Conservation (phyloP, 805 yeast genomes). For the Cyberlindnera lachancei region DNA sequence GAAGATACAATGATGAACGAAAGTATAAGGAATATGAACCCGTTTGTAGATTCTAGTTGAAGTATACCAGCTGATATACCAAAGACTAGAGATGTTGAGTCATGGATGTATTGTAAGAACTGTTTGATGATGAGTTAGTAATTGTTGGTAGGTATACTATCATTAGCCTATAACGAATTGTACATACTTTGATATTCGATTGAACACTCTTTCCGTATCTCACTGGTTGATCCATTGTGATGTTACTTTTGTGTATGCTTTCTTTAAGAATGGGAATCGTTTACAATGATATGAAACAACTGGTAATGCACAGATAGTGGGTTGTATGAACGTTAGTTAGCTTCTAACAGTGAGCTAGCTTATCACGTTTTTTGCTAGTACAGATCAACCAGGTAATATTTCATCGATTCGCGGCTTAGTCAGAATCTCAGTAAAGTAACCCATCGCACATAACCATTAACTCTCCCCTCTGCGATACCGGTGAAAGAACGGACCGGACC, state of each 20-base stretch:
- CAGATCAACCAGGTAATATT: too few relatives aligned
- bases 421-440: too few relatives aligned
- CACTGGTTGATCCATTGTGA: constrained; percentile 17
- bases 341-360: too few relatives aligned
- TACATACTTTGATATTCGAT: constrained; percentile 10
- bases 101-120: constrained; percentile 19
- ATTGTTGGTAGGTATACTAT: too few relatives aligned
- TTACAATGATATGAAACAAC: not conserved
- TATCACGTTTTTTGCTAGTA: too few relatives aligned
- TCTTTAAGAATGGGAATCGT: not conserved
- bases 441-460: too few relatives aligned
- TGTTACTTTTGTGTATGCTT: not conserved
- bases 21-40: constrained; percentile 14
- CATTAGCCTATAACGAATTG: too few relatives aligned
- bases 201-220: constrained; percentile 14
- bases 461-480: too few relatives aligned
- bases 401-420: too few relatives aligned
- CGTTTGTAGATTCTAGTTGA: constrained; percentile 18
- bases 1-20: constrained; percentile 4
- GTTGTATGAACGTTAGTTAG: too few relatives aligned
- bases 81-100: constrained; percentile 17
- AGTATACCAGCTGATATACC: constrained; percentile 20
- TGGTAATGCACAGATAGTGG: too few relatives aligned
- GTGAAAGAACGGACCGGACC: too few relatives aligned
- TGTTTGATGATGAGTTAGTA: not conserved